Evolutionary conservation across 768 basidiomycete genomes (phyloP).

Genomic region (Suillus plorans): DNA sequence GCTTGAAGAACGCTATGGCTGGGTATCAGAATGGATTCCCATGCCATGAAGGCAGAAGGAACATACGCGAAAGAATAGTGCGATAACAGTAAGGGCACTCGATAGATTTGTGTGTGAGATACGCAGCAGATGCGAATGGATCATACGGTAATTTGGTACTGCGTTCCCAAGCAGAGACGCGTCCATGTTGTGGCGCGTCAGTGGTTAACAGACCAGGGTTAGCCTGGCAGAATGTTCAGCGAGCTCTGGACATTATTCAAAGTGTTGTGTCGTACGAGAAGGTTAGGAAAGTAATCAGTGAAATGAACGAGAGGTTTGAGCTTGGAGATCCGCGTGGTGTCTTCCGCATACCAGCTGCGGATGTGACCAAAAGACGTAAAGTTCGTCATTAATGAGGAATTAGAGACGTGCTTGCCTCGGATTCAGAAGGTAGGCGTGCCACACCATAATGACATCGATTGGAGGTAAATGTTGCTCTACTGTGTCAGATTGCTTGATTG

Average conservation of each 20-base stretch:
- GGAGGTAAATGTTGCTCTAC: slow-evolving; percentile 27
- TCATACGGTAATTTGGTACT: slow-evolving; percentile 21
- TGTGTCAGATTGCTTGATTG: slow-evolving; percentile 4
- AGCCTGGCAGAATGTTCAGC: neutral
- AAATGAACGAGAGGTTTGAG: slow-evolving; percentile 2
- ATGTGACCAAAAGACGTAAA: neutral
- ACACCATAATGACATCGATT: slow-evolving; percentile 40
- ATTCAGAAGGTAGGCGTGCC: slow-evolving; percentile 40
- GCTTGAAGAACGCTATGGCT: slow-evolving; percentile 36
- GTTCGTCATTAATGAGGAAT: neutral
- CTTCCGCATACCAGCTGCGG: slow-evolving; percentile 28
- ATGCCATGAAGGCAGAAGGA: neutral
- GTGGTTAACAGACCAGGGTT: slow-evolving; percentile 2
- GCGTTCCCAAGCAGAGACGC: slow-evolving; percentile 2
- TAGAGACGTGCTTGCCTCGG: slow-evolving; percentile 27
- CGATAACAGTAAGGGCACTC: slow-evolving; percentile 30
- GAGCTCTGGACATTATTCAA: neutral
- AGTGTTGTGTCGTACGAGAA: slow-evolving; percentile 12
- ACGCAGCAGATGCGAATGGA: slow-evolving; percentile 23
- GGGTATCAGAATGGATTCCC: slow-evolving; percentile 4
- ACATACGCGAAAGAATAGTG: slow-evolving; percentile 22
- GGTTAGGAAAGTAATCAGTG: slow-evolving; percentile 10
- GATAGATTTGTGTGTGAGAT: slow-evolving; percentile 21
- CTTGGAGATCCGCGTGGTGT: slow-evolving; percentile 4
- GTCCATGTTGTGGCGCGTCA: neutral